These are phyloP conservation scores for Saccharomycopsis capsularis DNA, from an alignment of 805 yeast genomes.

Conservation along the genomic window DNA sequence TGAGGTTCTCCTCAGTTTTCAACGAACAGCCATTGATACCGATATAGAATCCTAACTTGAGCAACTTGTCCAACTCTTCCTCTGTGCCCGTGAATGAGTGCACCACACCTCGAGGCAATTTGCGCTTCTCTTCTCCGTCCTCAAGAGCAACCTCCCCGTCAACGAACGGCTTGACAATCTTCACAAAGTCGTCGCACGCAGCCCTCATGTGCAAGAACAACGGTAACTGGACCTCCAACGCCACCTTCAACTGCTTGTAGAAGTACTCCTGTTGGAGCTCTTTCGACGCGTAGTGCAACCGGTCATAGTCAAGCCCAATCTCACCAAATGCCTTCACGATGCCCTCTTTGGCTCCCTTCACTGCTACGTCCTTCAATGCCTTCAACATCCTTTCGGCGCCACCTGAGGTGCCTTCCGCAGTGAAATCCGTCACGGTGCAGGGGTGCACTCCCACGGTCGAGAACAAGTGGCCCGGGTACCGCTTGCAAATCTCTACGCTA, in stretches of 20 bases:
- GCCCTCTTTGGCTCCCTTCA: slow-evolving; percentile 41
- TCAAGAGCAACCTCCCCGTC: not conserved
- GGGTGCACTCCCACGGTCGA: slow-evolving; percentile 96
- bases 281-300: slow-evolving; percentile 67
- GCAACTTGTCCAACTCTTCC: slow-evolving; percentile 51
- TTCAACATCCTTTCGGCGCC: slow-evolving; percentile 36
- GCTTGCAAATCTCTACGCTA: slow-evolving; percentile 51
- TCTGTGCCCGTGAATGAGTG: slow-evolving; percentile 89
- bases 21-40: slow-evolving; percentile 94
- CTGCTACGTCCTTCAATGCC: slow-evolving; percentile 43
- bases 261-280: slow-evolving; percentile 65
- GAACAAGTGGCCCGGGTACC: slow-evolving; percentile 33
- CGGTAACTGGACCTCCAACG: slow-evolving; percentile 53
- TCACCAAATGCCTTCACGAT: slow-evolving; percentile 85
- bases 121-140: slow-evolving; percentile 22
- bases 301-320: slow-evolving; percentile 90
- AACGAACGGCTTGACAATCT: slow-evolving; percentile 56
- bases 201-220: slow-evolving; percentile 86
- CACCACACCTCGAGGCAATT: slow-evolving; percentile 61
- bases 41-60: slow-evolving; percentile 57
- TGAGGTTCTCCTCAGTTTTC: slow-evolving; percentile 65
- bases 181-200: slow-evolving; percentile 72
- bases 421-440: slow-evolving; percentile 64
- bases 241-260: slow-evolving; percentile 62
- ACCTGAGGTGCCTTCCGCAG: slow-evolving; percentile 23